Evolutionary conservation across 441 rosid species (phyloP), one percentile per base, ranked within the genome.

Genomic region (Dalechampia spathulata): DNA sequence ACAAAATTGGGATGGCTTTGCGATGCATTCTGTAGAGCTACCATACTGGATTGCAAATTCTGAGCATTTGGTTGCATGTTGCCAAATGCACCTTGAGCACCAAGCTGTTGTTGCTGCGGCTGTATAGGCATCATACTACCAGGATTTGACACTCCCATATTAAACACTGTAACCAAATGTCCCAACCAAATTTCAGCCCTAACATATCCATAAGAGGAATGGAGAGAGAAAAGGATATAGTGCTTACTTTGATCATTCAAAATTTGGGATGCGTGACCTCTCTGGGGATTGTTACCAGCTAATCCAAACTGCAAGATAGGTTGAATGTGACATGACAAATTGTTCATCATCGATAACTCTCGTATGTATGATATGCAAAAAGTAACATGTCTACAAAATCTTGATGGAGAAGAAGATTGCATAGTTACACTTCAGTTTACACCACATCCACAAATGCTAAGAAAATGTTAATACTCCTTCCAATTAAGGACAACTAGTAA

Each of bases 241-340:
- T 51, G 44, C 84, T 37, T 84, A 90, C 96, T 81, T 66, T 86
- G 95, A 63, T 94, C 97, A 49, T 70, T 83, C 64, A 86, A 71
- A 56, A 85, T 74, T 71, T 90, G 93, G 42, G 99, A 78, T 46
- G 91, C 60, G 51, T 78, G 96, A 57, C 67, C 72, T 66, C 97
- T 71, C 70, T 93, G 97, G 12, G 89, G 45, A 75, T 82, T 93
- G 64, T 67, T 68, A 64, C 91, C 90, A 41, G 90, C 27, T 75
- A 90, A 72, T 70, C 90, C 96, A 78, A 38, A 83, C 85, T 90
- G 83, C 83, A 69, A 30, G 50, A 53, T 5, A 21, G 40, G 48
- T 57, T 49, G 8, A 69, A 46, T 40, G 49, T 30, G 50, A 27
- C 5, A 30, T 52, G 34, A 39, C 17, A 25, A 50, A 39, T 43